Percentiles rank a stretch among this genome's conserved stretches.
Evolutionary conservation across 345 rosid genomes (phyloP).

Genomic region (Syzygium oleosum): DNA sequence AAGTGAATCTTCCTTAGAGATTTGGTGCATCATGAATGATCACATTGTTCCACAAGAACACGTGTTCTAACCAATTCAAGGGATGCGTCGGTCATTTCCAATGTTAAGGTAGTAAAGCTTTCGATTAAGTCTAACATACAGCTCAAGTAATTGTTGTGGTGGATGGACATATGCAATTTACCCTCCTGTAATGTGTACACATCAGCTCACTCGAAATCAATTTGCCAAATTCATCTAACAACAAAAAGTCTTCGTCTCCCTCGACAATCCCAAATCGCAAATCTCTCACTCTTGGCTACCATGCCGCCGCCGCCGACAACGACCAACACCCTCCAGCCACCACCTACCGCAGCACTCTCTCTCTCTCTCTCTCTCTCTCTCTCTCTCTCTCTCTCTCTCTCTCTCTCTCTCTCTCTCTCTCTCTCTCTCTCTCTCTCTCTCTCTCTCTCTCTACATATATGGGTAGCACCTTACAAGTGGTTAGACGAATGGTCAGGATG

Average conservation of each 20-base stretch:
- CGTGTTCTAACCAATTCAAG: neutral
- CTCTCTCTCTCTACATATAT: neutral
- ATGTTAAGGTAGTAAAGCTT: neutral
- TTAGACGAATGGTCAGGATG: too few species aligned
- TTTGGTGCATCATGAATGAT: neutral
- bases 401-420: too few species aligned
- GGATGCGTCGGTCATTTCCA: neutral
- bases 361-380: too few species aligned
- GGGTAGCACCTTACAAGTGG: too few species aligned
- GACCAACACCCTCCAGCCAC: neutral
- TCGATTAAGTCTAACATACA: neutral
- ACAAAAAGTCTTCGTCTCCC: too few species aligned
- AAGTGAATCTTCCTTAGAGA: neutral
- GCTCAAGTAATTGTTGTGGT: neutral
- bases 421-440: too few species aligned
- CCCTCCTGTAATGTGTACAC: neutral
- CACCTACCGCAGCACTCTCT: neutral
- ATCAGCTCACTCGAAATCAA: neutral
- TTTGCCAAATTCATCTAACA: too few species aligned
- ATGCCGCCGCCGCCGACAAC: neutral
- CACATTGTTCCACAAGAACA: neutral
- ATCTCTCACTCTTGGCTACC: too few species aligned
- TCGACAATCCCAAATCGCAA: too few species aligned
- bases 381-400: too few species aligned
- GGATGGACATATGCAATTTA: neutral